Conservation (phyloP, 2,329 filamentous ascomycete species). For the Paecilomyces sp. region DNA sequence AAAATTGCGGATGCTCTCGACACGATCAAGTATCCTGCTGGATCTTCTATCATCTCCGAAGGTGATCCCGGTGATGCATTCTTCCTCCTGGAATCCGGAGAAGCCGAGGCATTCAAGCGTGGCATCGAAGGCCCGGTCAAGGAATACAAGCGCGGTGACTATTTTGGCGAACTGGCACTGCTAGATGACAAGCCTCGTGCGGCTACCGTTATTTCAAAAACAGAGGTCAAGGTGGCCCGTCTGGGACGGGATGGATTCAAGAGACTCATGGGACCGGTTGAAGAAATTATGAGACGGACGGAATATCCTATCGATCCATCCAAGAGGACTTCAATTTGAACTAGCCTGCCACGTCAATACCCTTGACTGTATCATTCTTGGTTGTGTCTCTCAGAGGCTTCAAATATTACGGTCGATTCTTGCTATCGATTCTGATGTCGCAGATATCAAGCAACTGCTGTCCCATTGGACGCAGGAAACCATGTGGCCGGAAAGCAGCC, state of each 20-base stretch:
- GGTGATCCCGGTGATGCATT: constrained; percentile 89
- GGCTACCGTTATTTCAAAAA: constrained; percentile 75
- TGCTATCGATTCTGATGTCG: neutral
- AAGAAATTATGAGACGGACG: constrained; percentile 80
- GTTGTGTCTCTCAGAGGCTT: neutral
- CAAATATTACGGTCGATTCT: neutral
- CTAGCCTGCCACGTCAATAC: neutral
- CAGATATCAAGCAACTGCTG: neutral
- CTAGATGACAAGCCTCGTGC: constrained; percentile 90
- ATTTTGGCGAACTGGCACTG: constrained; percentile 91
- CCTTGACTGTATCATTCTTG: neutral
- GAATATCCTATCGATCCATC: constrained; percentile 32
- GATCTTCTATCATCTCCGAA: constrained; percentile 79
- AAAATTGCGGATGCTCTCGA: constrained; percentile 97
- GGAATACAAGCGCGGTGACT: constrained; percentile 83
- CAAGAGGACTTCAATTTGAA: neutral
- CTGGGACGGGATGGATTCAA: constrained; percentile 94
- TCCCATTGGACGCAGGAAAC: neutral
- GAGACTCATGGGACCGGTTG: constrained; percentile 82
- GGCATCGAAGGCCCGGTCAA: constrained; percentile 65
- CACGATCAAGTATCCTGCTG: constrained; percentile 74
- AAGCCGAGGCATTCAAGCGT: constrained; percentile 80
- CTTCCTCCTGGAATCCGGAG: constrained; percentile 80
- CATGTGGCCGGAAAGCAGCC: neutral
- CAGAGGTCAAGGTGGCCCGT: constrained; percentile 86